Percentiles rank a stretch among this genome's conserved stretches.
phyloP scores from a whole-genome alignment of 169 alveolate species.

The Besnoitia besnoiti region DNA sequence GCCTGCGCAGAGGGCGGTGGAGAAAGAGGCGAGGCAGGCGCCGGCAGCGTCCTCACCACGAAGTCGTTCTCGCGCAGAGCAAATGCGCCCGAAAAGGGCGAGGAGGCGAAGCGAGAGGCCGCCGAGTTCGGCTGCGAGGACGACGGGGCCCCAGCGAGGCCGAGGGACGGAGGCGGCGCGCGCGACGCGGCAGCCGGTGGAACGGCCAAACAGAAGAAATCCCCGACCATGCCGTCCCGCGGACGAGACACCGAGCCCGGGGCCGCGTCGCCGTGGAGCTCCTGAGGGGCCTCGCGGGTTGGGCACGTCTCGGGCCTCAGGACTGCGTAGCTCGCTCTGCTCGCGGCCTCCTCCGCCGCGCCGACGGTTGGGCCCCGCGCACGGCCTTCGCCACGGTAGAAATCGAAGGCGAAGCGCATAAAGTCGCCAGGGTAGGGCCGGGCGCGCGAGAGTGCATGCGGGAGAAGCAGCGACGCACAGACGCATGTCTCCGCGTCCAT shows the following conservation, averaged over 20 bases:
- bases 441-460: background rate
- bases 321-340: too few relatives aligned
- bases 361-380: background rate
- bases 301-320: too few relatives aligned
- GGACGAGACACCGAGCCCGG: too few relatives aligned
- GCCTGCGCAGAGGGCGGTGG: background rate
- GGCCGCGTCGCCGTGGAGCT: too few relatives aligned
- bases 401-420: background rate
- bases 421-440: constrained; percentile 36
- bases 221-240: too few relatives aligned
- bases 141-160: too few relatives aligned
- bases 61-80: background rate
- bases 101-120: background rate
- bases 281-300: too few relatives aligned
- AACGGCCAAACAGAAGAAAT: too few relatives aligned
- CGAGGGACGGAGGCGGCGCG: too few relatives aligned
- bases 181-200: too few relatives aligned
- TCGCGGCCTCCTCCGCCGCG: background rate
- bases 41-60: background rate
- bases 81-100: background rate
- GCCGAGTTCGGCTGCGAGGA: too few relatives aligned
- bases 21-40: background rate
- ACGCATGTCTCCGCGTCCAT: background rate
- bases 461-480: background rate
- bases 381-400: background rate